These are phyloP conservation scores for Tetracladium marchalianum DNA, from an alignment of 495 filamentous ascomycete species.

Conservation along the genomic window DNA sequence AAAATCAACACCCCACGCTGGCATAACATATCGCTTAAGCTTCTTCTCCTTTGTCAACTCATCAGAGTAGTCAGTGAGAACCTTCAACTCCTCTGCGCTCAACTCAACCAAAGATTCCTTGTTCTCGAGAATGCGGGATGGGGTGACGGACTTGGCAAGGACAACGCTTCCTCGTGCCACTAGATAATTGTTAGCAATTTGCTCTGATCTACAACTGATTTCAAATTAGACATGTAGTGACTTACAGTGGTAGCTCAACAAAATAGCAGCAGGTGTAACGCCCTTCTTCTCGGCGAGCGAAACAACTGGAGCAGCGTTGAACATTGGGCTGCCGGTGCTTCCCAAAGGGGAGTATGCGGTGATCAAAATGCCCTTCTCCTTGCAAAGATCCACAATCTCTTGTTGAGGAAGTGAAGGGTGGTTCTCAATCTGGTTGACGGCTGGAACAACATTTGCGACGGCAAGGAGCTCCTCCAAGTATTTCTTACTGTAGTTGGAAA, in stretches of 20 bases:
- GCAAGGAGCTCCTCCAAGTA: constrained; percentile 67
- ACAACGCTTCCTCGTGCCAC: constrained; percentile 65
- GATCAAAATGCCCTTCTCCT: constrained; percentile 61
- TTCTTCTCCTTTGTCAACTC: constrained; percentile 49
- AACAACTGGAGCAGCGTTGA: constrained; percentile 56
- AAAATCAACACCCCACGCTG: constrained; percentile 66
- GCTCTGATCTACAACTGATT: not conserved
- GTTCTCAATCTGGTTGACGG: constrained; percentile 91
- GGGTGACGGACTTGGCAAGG: constrained; percentile 70
- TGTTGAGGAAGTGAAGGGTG: constrained; percentile 77
- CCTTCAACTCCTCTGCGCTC: constrained; percentile 53
- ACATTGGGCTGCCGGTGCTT: constrained; percentile 65
- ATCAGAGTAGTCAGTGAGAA: constrained; percentile 33
- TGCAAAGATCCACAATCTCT: constrained; percentile 71
- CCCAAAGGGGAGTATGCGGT: constrained; percentile 71
- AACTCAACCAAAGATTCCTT: constrained; percentile 52
- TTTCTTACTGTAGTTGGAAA: constrained; percentile 68
- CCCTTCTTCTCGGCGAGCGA: constrained; percentile 61
- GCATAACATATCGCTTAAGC: constrained; percentile 64
- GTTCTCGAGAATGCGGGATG: constrained; percentile 66
- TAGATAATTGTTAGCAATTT: constrained; percentile 14
- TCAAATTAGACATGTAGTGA: constrained; percentile 22
- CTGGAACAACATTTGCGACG: constrained; percentile 55
- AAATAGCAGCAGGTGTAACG: constrained; percentile 48
- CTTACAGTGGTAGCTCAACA: constrained; percentile 61